Evolutionary conservation across 495 filamentous ascomycete genomes (phyloP), one percentile per base, ranked within the genome.

Genomic region (Trichoderma asperelloides): DNA sequence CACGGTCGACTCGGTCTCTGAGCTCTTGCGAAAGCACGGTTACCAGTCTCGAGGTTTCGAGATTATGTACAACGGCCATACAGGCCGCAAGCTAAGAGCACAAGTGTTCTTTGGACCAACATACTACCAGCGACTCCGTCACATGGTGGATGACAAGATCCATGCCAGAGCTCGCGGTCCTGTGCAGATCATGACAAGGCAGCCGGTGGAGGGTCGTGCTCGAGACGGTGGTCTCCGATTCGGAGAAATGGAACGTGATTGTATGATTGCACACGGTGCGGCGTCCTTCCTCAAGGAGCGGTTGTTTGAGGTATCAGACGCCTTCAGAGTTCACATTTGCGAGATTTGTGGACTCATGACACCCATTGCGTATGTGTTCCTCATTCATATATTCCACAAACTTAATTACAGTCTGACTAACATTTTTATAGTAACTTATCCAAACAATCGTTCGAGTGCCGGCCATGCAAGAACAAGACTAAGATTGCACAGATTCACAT

Each of bases 61-160:
- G 78, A 85, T 98, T 74, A 94, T 99, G 94, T 98, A 95, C 80
- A 95, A 98, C 75, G 95, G 95, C 18, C 93, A 98, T 78, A 98
- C 96, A 2, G 95, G 95, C 47, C 85, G 86, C 65, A 99, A 98
- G 84, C 78, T 97, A 47, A 88, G 90, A 33, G 90, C 93, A 7
- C 96, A 99, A 78, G 88, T 98, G 37, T 99, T 98, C 86, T 82
- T 99, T 60, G 95, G 95, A 25, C 95, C 95, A 2, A 99, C 96
- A 1, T 99, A 99, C 82, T 99, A 99, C 81, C 95, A 99, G 80
- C 92, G 96, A 78, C 84, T 99, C 66, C 86, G 96, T 64, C 95
- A 99, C 79, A 99, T 99, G 95, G 95, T 99, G 69, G 96, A 99
- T 76, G 95, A 99, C 80, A 99, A 99, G 87, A 98, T 99, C 73